Base-by-base conservation (phyloP, 257 asterid genomes). In the Knoxia roxburghii region DNA sequence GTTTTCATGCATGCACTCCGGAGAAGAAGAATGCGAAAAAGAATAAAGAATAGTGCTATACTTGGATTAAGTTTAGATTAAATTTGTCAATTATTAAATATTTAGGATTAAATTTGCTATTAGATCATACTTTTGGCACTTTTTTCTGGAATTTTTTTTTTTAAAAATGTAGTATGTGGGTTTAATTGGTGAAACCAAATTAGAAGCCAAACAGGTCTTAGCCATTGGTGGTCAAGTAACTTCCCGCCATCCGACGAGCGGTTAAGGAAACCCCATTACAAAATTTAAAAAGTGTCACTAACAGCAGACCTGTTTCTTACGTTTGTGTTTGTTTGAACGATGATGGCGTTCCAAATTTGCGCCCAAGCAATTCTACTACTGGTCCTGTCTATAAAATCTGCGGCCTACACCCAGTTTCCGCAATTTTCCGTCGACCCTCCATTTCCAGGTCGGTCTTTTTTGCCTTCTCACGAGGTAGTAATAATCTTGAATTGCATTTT, bases 391-490 rank as follows among this genome's bases (percentile, higher is more conserved):
- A 29, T 72, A 26, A 68, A 73, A 30, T 57, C 68, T 37, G 63
- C 40, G 15, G 67, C 72, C 50, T 48, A 67, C 69, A 50, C 64
- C 10, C 50, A 51, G 49, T 53, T 53, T 14, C 75, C 68, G 41
- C 75, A 71, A 43, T 73, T 75, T 69, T 72, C 79, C 11, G 67
- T 74, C 4, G 51, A 21, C 64, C 51, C 67, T 4, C 73, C 81
- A 43, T 56, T 72, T 61, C 69, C 87, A 68, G 87, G 88, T 84
- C 60, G 45, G 21, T 35, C 61, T 66, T 53, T 58, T 15, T 26
- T 48, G 21, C 13, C 15, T 11, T 43, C 53, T 45, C 41, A n/a
- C n/a, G n/a, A 15, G n/a, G 11, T 17, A 29, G 26, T 18, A 10
- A 13, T 26, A 23, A 4, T 32, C 29, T 26, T 12, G 17, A 2